Conservation (phyloP, 2,329 filamentous ascomycete species). For the Aspergillus bombycis region DNA sequence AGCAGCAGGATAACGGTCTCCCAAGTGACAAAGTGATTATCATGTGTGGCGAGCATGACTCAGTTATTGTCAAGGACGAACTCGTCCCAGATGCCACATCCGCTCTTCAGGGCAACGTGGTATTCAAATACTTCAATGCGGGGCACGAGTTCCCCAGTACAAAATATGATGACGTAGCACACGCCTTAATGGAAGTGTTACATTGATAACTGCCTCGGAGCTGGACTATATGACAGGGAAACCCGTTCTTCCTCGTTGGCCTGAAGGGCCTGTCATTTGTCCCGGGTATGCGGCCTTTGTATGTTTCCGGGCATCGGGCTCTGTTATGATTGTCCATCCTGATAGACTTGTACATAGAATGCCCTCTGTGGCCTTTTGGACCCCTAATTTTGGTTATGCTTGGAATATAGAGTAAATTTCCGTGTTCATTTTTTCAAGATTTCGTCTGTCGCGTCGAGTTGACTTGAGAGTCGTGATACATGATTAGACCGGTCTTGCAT, state of each 20-base stretch:
- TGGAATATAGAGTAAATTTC: conserved; percentile 5
- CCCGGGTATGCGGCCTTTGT: neutral
- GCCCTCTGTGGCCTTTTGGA: neutral
- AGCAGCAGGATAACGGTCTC: conserved; percentile 35
- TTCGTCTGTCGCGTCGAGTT: conserved; percentile 34
- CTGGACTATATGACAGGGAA: neutral
- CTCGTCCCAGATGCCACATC: conserved; percentile 62
- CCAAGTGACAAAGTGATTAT: conserved; percentile 61
- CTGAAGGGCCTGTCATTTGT: neutral
- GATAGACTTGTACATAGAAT: conserved; percentile 16
- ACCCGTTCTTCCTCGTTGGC: neutral
- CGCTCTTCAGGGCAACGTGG: conserved; percentile 62
- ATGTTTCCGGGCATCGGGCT: neutral
- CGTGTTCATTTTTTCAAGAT: conserved; percentile 27
- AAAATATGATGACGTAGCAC: conserved; percentile 60
- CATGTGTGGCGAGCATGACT: conserved; percentile 67
- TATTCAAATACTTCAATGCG: conserved; percentile 60
- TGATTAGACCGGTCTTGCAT: conserved; percentile 36
- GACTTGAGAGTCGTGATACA: conserved; percentile 31
- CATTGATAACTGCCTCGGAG: conserved; percentile 14
- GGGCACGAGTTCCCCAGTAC: conserved; percentile 73
- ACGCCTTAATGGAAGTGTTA: conserved; percentile 49
- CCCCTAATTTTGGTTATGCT: conserved; percentile 4
- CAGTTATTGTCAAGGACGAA: conserved; percentile 68
- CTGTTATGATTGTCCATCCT: conserved; percentile 6